Base-by-base conservation (phyloP, 116 monocot genomes). In the Cymodocea nodosa region DNA sequence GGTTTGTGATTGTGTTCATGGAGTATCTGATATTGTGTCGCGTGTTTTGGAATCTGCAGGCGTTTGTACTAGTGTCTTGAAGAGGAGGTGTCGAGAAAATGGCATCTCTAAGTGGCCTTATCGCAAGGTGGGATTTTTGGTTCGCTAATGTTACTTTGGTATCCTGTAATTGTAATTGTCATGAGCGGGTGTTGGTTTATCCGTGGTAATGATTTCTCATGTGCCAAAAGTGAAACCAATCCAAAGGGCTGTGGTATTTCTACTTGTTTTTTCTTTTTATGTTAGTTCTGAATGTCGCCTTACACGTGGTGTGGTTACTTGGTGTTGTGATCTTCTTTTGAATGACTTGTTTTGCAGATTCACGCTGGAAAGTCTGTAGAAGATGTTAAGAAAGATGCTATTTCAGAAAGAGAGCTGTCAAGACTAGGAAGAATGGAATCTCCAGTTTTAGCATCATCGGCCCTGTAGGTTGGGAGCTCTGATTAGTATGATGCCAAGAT, bases 31-130 rank as follows among this genome's bases (percentile, higher is more conserved):
- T 44, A 48, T 44, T 64, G 9, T 12, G 8, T 50, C 49, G 30
- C 30, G 30, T 50, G 64, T 44, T 19, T 50, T 5, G n/a, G 14
- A 7, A 10, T 54, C 50, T 82, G 60, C 62, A 92, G 92, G 92
- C 63, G 87, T 87, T 30, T 87, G 82, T 58, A 87, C 84, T 13
- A 84, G 87, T 60, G 92, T 82, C 14, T 85, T 92, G 82, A 92
- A 92, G 82, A 87, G 85, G 65, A 84, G 84, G 34, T 92, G 92
- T 19, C 92, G 92, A 55, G 81, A 85, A 56, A 80, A 92, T 73
- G 85, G 87, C 37, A 69, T 87, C 54, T 36, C 78, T 60, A 84
- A 84, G 77, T 92, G 87, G 87, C 92, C 92, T 30, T 92, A 87
- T 75, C 78, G 92, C 23, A 87, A 92, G 87, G 87, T 91, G 55